phyloP scores from a whole-genome alignment of 257 asterid species.

The Penstemon eatonii region DNA sequence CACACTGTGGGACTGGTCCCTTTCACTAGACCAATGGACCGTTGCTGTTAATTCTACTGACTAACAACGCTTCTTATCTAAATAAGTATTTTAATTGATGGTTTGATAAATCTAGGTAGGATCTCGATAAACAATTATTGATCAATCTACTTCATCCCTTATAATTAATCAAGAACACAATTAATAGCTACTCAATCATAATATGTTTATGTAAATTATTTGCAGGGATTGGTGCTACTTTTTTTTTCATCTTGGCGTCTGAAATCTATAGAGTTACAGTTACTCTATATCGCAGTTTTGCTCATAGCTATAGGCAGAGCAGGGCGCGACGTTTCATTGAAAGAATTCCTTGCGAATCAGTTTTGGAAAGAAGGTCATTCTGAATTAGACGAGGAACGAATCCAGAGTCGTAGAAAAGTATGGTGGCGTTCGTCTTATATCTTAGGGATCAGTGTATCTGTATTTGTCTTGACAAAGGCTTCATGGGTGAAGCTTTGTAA shows the following conservation, averaged over 20 bases:
- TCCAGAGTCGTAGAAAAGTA: conserved; percentile 14
- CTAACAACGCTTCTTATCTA: too few species aligned
- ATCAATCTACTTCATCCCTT: too few species aligned
- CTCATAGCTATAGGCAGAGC: conserved; percentile 15
- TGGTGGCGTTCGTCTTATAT: conserved; percentile 20
- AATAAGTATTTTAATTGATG: too few species aligned
- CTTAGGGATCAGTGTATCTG: background rate
- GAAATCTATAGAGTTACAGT: background rate
- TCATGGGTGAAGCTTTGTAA: background rate
- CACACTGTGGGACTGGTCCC: too few species aligned
- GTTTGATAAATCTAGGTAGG: too few species aligned
- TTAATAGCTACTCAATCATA: too few species aligned
- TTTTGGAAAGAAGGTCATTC: background rate
- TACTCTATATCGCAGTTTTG: background rate
- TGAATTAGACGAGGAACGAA: conserved; percentile 1
- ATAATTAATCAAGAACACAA: too few species aligned
- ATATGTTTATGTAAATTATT: background rate
- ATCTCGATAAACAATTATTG: too few species aligned
- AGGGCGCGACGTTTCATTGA: background rate
- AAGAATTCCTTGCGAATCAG: conserved; percentile 19
- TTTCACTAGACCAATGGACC: too few species aligned
- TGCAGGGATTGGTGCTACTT: conserved; percentile 1
- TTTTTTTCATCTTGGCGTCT: background rate
- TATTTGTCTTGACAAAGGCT: background rate
- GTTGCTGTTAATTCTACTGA: too few species aligned